Evolutionary conservation across 2,329 filamentous ascomycete species (phyloP).

Genomic region (Xylariaceae sp.): DNA sequence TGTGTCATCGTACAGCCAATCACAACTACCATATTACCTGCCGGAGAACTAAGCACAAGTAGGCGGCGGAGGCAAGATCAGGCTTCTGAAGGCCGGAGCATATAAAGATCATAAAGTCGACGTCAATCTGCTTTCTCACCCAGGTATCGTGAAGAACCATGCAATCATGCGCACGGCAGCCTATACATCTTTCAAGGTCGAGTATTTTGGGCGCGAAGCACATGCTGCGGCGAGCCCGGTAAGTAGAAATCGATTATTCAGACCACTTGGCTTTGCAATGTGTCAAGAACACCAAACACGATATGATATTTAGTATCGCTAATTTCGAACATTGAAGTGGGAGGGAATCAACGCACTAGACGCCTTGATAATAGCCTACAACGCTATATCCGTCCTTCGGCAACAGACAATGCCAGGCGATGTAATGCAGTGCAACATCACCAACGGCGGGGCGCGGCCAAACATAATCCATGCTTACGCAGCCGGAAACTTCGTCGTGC

Average conservation of each 20-base stretch:
- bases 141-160: conserved; percentile 41
- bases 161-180: conserved; percentile 53
- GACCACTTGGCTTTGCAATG: too few species aligned
- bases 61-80: conserved; percentile 50
- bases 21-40: background rate
- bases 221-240: conserved; percentile 54
- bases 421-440: conserved; percentile 51
- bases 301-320: too few species aligned
- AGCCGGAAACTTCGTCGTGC: conserved; percentile 32
- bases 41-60: background rate
- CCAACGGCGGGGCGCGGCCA: conserved; percentile 49
- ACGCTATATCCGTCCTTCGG: conserved; percentile 48
- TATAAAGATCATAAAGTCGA: conserved; percentile 40
- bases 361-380: conserved; percentile 50
- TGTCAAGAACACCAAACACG: too few species aligned
- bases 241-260: too few species aligned
- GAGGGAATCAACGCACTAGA: conserved; percentile 59
- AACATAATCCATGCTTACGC: conserved; percentile 55
- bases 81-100: conserved; percentile 42
- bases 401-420: conserved; percentile 55
- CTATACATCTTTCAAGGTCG: conserved; percentile 47
- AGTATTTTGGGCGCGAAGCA: conserved; percentile 53
- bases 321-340: conserved; percentile 35
- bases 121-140: conserved; percentile 42
- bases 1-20: background rate